phyloP scores from a whole-genome alignment of 768 basidiomycete species.

The Tricholoma furcatifolium region DNA sequence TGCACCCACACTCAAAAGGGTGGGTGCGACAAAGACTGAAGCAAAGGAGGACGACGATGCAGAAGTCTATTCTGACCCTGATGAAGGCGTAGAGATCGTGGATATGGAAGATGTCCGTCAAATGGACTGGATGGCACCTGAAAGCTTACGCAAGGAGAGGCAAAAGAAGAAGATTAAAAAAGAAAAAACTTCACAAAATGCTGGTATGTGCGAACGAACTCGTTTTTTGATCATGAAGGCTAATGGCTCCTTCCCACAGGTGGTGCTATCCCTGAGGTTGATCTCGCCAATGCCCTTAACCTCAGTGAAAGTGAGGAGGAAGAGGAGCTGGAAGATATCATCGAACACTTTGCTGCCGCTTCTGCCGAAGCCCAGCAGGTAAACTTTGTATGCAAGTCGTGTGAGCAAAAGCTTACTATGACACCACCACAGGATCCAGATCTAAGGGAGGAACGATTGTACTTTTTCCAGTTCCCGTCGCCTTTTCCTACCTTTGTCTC shows the following conservation, averaged over 20 bases:
- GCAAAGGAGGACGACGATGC: slow-evolving; percentile 45
- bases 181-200: slow-evolving; percentile 34
- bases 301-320: slow-evolving; percentile 78
- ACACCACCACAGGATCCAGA: slow-evolving; percentile 35
- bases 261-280: slow-evolving; percentile 32
- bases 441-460: slow-evolving; percentile 64
- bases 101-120: slow-evolving; percentile 76
- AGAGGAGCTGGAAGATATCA: slow-evolving; percentile 75
- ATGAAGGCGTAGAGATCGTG: slow-evolving; percentile 84
- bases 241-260: background rate
- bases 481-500: slow-evolving; percentile 78
- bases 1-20: slow-evolving; percentile 50
- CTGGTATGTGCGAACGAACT: slow-evolving; percentile 23
- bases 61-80: slow-evolving; percentile 83
- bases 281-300: slow-evolving; percentile 60
- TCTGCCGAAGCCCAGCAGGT: slow-evolving; percentile 41
- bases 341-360: slow-evolving; percentile 60
- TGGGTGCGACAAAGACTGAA: slow-evolving; percentile 29
- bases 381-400: slow-evolving; percentile 3
- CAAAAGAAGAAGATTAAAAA: slow-evolving; percentile 40
- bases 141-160: slow-evolving; percentile 57
- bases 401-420: background rate
- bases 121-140: slow-evolving; percentile 91
- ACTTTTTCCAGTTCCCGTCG: slow-evolving; percentile 87
- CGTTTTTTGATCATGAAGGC: background rate